phyloP scores from a whole-genome alignment of 2,329 filamentous ascomycete genomes.

The Pseudogymnoascus sp. region DNA sequence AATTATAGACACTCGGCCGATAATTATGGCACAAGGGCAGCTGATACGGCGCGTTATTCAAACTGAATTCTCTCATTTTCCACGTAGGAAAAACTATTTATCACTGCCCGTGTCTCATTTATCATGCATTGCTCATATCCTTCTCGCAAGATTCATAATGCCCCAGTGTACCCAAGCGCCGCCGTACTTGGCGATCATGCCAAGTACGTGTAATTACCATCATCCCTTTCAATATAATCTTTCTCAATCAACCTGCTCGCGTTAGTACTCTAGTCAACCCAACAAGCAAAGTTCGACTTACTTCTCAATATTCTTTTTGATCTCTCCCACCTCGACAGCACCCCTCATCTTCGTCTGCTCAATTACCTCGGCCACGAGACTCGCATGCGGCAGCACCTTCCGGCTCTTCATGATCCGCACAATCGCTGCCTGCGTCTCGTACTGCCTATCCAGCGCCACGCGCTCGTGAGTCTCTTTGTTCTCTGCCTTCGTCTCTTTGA shows the following conservation, averaged over 20 bases:
- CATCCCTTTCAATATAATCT: slow-evolving; percentile 79
- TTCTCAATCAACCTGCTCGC: slow-evolving; percentile 71
- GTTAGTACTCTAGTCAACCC: slow-evolving; percentile 23
- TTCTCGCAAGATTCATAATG: background rate
- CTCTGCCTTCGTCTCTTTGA: slow-evolving; percentile 91
- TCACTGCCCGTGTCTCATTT: background rate
- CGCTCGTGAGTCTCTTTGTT: slow-evolving; percentile 90
- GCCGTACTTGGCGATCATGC: slow-evolving; percentile 37
- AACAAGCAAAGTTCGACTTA: slow-evolving; percentile 36
- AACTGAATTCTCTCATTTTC: background rate
- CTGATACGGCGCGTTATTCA: background rate
- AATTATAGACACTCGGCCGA: background rate
- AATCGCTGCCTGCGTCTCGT: slow-evolving; percentile 94
- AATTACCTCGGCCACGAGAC: slow-evolving; percentile 87
- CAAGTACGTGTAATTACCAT: slow-evolving; percentile 62
- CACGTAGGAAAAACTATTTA: background rate
- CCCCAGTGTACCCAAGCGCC: background rate
- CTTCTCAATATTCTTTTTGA: slow-evolving; percentile 97
- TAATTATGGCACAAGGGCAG: background rate
- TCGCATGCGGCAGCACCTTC: slow-evolving; percentile 78
- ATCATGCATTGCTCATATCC: background rate
- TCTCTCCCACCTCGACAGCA: slow-evolving; percentile 74
- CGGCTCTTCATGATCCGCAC: slow-evolving; percentile 95
- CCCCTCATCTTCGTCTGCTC: slow-evolving; percentile 80
- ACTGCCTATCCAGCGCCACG: slow-evolving; percentile 81